These are phyloP conservation scores for Pseudogymnoascus sp. DNA, from an alignment of 2,329 filamentous ascomycete species.

Conservation along the genomic window DNA sequence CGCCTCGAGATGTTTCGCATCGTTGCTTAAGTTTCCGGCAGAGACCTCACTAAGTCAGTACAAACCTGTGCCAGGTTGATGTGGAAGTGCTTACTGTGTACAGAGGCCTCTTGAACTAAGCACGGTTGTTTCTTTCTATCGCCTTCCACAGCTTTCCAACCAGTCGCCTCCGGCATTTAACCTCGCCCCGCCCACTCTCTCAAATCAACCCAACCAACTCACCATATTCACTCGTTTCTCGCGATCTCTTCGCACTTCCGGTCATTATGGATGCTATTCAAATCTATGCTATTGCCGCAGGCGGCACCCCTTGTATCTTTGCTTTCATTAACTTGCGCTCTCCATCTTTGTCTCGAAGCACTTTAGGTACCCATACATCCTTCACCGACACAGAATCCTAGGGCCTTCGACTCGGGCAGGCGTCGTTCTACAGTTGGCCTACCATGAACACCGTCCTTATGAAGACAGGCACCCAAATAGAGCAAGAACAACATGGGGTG, in stretches of 20 bases:
- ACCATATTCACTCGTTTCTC: background rate
- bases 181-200: background rate
- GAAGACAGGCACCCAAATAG: too few relatives aligned
- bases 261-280: slow-evolving; percentile 3
- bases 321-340: background rate
- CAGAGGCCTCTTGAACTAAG: background rate
- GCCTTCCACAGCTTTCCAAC: background rate
- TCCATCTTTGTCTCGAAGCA: background rate
- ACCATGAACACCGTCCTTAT: too few relatives aligned
- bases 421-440: background rate
- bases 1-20: too few relatives aligned
- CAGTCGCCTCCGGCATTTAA: background rate
- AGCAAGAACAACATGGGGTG: too few relatives aligned
- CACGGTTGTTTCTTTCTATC: background rate
- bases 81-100: too few relatives aligned
- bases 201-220: background rate
- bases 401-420: background rate
- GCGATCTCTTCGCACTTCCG: background rate
- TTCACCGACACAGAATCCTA: background rate
- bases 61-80: too few relatives aligned
- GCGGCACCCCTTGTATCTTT: slow-evolving; percentile 1
- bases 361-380: background rate
- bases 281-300: slow-evolving; percentile 1
- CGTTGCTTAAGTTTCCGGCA: too few relatives aligned
- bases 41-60: too few relatives aligned